These are phyloP conservation scores for Gentiana macrophylla DNA, from an alignment of 257 asterid genomes.

Conservation along the genomic window DNA sequence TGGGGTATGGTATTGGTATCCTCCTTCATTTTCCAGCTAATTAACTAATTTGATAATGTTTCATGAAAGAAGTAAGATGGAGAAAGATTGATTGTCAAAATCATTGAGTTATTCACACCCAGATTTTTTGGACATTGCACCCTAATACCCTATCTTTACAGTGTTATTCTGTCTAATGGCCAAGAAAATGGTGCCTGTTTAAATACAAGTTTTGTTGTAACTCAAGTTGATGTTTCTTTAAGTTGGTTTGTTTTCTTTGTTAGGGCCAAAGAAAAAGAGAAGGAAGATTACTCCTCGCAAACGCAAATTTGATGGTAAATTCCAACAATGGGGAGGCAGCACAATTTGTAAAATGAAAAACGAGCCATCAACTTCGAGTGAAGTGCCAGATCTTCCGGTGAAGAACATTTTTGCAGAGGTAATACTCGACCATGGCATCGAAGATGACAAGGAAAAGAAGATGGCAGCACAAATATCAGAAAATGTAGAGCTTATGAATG, in stretches of 20 bases:
- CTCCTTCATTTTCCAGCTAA: too few relatives aligned
- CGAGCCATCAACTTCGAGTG: conserved; percentile 27
- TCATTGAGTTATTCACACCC: too few relatives aligned
- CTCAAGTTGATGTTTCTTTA: not conserved
- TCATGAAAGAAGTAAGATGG: too few relatives aligned
- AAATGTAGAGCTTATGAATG: conserved; percentile 38
- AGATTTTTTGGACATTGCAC: too few relatives aligned
- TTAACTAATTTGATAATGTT: too few relatives aligned
- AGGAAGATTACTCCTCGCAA: conserved; percentile 42
- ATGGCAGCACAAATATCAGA: conserved; percentile 42
- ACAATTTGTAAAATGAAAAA: conserved; percentile 30
- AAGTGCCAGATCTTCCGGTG: conserved; percentile 11
- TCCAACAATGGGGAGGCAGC: conserved; percentile 61
- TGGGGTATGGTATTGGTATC: too few relatives aligned
- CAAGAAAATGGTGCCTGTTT: too few relatives aligned
- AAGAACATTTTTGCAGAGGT: conserved; percentile 9
- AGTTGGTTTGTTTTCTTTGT: conserved; percentile 5
- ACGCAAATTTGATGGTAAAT: conserved; percentile 30
- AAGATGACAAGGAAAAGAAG: conserved; percentile 30
- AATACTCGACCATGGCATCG: conserved; percentile 14
- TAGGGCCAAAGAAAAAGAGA: conserved; percentile 57
- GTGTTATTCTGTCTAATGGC: too few relatives aligned
- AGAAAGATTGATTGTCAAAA: too few relatives aligned
- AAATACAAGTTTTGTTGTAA: not conserved
- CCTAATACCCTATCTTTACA: too few relatives aligned